Evolutionary conservation across 495 filamentous ascomycete species (phyloP).

Genomic region (Sabuloglossum arenarium): DNA sequence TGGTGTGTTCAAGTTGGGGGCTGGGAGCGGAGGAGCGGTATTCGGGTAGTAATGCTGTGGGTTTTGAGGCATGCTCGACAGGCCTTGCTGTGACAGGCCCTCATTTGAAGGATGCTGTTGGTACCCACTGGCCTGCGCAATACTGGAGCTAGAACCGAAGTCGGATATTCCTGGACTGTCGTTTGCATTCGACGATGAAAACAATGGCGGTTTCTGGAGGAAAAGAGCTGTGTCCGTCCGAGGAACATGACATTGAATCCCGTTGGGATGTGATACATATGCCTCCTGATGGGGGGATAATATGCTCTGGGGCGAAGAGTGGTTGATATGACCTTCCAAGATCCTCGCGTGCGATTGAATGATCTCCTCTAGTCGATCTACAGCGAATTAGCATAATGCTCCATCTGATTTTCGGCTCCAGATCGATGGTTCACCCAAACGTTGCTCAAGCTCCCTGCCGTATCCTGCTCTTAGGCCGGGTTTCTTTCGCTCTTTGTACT

Average conservation of each 20-base stretch:
- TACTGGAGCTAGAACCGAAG: neutral
- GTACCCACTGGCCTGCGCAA: constrained; percentile 1
- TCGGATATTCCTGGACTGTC: neutral
- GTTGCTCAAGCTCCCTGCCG: constrained; percentile 68
- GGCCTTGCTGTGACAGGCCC: neutral
- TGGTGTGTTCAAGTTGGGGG: neutral
- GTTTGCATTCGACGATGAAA: constrained; percentile 4
- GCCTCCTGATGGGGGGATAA: constrained; percentile 10
- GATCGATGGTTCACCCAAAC: constrained; percentile 29
- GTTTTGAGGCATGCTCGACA: neutral
- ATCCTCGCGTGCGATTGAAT: constrained; percentile 25
- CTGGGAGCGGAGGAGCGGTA: neutral
- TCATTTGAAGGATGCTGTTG: neutral
- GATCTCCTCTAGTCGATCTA: constrained; percentile 28
- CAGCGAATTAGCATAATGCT: constrained; percentile 9
- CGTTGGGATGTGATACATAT: constrained; percentile 5
- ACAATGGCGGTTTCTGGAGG: constrained; percentile 33
- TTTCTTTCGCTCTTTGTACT: constrained; percentile 75
- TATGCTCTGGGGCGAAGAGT: constrained; percentile 23
- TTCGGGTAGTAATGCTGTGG: neutral
- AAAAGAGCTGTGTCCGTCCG: constrained; percentile 41
- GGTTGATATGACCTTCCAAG: constrained; percentile 29
- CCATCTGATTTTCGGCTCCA: neutral
- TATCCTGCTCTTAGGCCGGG: constrained; percentile 70
- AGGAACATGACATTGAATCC: constrained; percentile 25